Conservation (phyloP, 495 filamentous ascomycete genomes). For the Chaetomium fimeti region DNA sequence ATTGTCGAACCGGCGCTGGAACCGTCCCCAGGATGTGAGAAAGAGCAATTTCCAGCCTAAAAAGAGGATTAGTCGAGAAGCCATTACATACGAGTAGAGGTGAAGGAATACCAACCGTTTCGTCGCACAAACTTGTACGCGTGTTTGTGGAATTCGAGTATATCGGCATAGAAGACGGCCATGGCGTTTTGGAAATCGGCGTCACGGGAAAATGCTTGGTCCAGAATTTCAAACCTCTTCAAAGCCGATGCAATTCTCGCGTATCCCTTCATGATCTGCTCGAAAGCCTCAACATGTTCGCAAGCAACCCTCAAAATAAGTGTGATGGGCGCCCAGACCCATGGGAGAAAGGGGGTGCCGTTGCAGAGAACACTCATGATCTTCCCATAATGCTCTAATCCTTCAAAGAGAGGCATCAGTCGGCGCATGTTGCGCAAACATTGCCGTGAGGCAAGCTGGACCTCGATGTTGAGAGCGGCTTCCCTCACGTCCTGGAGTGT, state of each 20-base stretch:
- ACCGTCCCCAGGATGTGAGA: neutral
- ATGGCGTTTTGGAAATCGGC: neutral
- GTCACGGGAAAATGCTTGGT: neutral
- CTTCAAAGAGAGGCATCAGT: neutral
- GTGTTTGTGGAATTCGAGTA: constrained; percentile 2
- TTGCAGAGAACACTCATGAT: constrained; percentile 1
- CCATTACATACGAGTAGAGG: neutral
- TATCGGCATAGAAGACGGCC: constrained; percentile 4
- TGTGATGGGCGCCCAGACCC: constrained; percentile 1
- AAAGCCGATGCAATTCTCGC: constrained; percentile 1
- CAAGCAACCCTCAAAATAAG: neutral
- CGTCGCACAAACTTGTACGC: neutral
- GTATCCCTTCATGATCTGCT: constrained; percentile 6
- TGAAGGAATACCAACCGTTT: neutral
- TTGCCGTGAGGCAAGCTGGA: neutral
- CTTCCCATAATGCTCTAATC: neutral
- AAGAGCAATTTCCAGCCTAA: constrained; percentile 1
- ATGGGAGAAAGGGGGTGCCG: constrained; percentile 1
- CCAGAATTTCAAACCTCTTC: constrained; percentile 1
- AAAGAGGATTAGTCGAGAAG: neutral
- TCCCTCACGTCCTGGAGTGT: neutral
- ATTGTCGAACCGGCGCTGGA: neutral
- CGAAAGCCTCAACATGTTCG: constrained; percentile 1
- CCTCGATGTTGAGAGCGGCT: neutral
- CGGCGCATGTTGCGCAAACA: constrained; percentile 4